Base-by-base conservation (phyloP, 2,329 filamentous ascomycete genomes). In the Septoria petroselini region DNA sequence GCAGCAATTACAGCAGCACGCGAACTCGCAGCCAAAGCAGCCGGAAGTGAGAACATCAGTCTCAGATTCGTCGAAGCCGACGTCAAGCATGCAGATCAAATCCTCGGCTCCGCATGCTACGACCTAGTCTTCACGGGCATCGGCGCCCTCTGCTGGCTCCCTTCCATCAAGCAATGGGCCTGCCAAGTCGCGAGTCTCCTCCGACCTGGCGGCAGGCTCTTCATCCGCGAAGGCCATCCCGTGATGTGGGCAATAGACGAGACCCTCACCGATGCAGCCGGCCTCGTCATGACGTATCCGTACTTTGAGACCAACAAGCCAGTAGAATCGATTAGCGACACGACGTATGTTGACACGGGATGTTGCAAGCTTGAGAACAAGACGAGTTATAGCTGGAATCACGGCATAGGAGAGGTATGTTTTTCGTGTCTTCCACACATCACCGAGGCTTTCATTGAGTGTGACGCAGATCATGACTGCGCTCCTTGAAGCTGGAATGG, bases 81-180 rank as follows among this genome's bases (percentile, higher is more conserved):
- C n/a, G 49, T 50, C 11, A 54, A 60, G 14, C 31, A 52, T 30
- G 50, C 58, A 2, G 35, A 46, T 2, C 12, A 31, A 12, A 23
- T 54, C 18, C 33, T 58, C 5, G 40, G 19, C 1, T 12, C 25
- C 12, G 51, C 18, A 14, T 23, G 29, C 3, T 59, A 57, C 40
- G 56, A 59, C 45, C 12, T 60, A n/a, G 58, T 59, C 1, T 60
- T 53, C 38, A 58, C 54, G 11, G 57, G 57, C 14, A 56, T 60
- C 6, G 58, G 58, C 3, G 50, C 58, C 11, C 15, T 60, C 15
- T 57, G 54, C 33, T 60, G 58, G 58, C 19, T 60, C 2, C 58
- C 58, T 12, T 48, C 41, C 12, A 56, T 59, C 19, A 43, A 30
- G 15, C 44, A 33, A 3, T 60, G 57, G 56, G 58, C 58, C 30